Conservation (phyloP, 1,284 basidiomycete genomes). For the Acaromyces ingoldii region DNA sequence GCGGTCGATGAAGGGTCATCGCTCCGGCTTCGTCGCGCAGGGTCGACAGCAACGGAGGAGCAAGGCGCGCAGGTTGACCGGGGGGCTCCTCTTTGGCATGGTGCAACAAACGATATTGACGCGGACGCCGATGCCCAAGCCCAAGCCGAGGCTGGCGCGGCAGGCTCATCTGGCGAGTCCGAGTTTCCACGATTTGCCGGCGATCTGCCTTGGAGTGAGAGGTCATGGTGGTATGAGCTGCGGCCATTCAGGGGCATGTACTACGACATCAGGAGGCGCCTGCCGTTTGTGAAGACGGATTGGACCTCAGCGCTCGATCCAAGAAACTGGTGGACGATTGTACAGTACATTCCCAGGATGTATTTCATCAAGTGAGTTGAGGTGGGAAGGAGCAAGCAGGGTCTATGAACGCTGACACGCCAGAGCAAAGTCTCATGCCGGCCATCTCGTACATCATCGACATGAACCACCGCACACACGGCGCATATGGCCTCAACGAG, state of each 20-base stretch:
- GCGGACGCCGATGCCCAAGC: too few species aligned
- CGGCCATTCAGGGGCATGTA: constrained; percentile 67
- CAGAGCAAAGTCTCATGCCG: constrained; percentile 64
- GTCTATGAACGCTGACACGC: neutral
- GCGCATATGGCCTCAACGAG: constrained; percentile 84
- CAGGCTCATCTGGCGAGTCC: too few species aligned
- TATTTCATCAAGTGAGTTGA: constrained; percentile 45
- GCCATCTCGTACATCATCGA: constrained; percentile 89
- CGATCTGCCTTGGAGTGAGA: constrained; percentile 45
- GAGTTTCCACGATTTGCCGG: constrained; percentile 17
- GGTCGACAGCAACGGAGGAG: too few species aligned
- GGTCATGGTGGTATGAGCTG: constrained; percentile 43
- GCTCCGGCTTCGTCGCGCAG: too few species aligned
- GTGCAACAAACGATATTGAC: too few species aligned
- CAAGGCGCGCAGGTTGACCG: too few species aligned
- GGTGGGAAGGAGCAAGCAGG: neutral
- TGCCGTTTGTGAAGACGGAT: constrained; percentile 62
- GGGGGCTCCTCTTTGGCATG: too few species aligned
- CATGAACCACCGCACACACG: constrained; percentile 78
- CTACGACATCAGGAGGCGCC: constrained; percentile 68
- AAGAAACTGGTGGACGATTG: constrained; percentile 31
- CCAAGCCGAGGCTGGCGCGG: too few species aligned
- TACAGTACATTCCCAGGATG: constrained; percentile 35
- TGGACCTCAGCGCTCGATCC: constrained; percentile 37
- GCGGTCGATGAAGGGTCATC: too few species aligned